Evolutionary conservation across 208 protist genomes (phyloP).

Genomic region (Herpetomonas tarakana): DNA sequence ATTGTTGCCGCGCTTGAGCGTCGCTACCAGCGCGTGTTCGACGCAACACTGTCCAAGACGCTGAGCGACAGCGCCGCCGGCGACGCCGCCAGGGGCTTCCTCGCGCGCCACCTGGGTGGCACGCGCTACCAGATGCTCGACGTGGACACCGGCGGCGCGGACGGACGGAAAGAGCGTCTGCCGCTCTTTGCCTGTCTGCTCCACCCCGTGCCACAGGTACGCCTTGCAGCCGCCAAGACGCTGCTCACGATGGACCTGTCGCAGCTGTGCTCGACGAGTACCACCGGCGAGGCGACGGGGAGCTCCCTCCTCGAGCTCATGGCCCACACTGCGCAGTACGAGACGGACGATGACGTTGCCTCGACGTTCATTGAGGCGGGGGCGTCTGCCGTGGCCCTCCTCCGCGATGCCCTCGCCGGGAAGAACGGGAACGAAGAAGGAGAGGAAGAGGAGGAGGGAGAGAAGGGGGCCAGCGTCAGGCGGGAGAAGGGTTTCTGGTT

Average conservation of each 20-base stretch:
- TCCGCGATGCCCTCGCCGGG: conserved; percentile 8
- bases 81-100: conserved; percentile 36
- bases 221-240: conserved; percentile 40
- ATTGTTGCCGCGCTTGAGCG: conserved; percentile 61
- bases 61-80: conserved; percentile 34
- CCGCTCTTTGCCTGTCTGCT: conserved; percentile 82
- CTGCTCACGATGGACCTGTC: conserved; percentile 42
- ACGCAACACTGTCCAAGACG: conserved; percentile 54
- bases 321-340: conserved; percentile 28
- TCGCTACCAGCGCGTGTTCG: conserved; percentile 62
- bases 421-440: background rate
- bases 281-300: conserved; percentile 9
- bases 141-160: conserved; percentile 20
- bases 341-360: conserved; percentile 16
- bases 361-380: conserved; percentile 15
- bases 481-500: conserved; percentile 7
- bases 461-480: background rate
- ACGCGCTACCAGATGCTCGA: conserved; percentile 72
- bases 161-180: conserved; percentile 33
- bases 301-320: conserved; percentile 55
- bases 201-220: conserved; percentile 66
- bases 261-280: conserved; percentile 27
- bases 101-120: conserved; percentile 68
- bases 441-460: conserved; percentile 13
- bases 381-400: conserved; percentile 9